Conservation (phyloP, 2,329 filamentous ascomycete species). For the Cryphonectria radicalis region DNA sequence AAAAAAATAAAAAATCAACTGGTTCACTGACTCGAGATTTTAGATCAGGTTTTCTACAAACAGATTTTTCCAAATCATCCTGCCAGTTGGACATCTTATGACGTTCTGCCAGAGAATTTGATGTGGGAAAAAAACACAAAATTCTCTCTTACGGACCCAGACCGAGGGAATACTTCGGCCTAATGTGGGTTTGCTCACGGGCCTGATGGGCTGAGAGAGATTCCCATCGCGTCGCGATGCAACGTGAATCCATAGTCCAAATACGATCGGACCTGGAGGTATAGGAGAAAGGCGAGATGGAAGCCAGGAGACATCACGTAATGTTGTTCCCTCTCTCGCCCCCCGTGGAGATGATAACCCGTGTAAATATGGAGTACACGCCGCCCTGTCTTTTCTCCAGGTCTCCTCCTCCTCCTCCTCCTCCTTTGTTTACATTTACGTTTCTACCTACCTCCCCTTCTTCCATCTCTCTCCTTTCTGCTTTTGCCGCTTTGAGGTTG, state of each 20-base stretch:
- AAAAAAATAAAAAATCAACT: background rate
- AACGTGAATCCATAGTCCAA: slow-evolving; percentile 21
- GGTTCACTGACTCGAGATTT: slow-evolving; percentile 3
- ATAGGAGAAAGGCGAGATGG: slow-evolving; percentile 3
- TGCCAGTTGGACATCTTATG: background rate
- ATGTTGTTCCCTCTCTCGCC: slow-evolving; percentile 3
- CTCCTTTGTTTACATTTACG: background rate
- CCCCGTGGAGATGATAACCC: slow-evolving; percentile 19
- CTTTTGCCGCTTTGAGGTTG: slow-evolving; percentile 7
- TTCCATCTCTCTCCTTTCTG: slow-evolving; percentile 1
- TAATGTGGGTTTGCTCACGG: slow-evolving; percentile 6
- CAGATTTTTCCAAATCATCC: background rate
- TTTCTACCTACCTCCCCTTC: background rate
- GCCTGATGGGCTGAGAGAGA: slow-evolving; percentile 21
- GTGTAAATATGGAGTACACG: slow-evolving; percentile 15
- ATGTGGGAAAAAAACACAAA: background rate
- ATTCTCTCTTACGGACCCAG: background rate
- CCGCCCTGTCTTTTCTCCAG: slow-evolving; percentile 20
- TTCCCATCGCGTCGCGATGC: slow-evolving; percentile 22
- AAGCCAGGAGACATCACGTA: slow-evolving; percentile 25
- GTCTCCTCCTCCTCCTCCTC: slow-evolving; percentile 2
- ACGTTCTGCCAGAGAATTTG: slow-evolving; percentile 2
- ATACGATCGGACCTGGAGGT: slow-evolving; percentile 21
- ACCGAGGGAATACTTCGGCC: background rate
- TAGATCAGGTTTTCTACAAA: background rate